A percentile compares a stretch with the other conserved stretches of the same genome.
phyloP scores from a whole-genome alignment of 192 early-diverging fungal genomes.

The Obelidium mucronatum region DNA sequence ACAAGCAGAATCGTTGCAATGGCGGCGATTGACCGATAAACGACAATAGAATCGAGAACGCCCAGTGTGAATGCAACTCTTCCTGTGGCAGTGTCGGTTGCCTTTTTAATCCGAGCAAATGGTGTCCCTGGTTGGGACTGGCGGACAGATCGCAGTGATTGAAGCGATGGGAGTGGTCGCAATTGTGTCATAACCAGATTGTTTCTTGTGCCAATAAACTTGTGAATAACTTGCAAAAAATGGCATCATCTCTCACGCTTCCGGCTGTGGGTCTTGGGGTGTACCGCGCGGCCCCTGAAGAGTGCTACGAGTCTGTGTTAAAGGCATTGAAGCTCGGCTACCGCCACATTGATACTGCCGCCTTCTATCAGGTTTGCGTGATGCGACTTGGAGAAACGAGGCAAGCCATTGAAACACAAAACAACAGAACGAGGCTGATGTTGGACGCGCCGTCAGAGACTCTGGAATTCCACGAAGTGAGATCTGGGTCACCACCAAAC shows the following conservation, averaged over 20 bases:
- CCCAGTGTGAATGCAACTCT: conserved; percentile 14
- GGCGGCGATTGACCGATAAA: not conserved
- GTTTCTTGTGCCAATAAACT: not conserved
- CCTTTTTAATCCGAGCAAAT: not conserved
- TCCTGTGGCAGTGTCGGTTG: not conserved
- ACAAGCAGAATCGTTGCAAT: not conserved
- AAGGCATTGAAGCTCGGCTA: conserved; percentile 49
- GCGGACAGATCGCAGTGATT: too few relatives aligned
- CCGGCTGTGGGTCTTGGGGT: conserved; percentile 51
- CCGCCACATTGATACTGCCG: conserved; percentile 56
- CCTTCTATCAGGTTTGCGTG: conserved; percentile 29
- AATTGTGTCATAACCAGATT: too few relatives aligned
- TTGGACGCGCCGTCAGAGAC: conserved; percentile 34
- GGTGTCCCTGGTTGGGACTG: not conserved
- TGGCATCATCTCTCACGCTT: conserved; percentile 1
- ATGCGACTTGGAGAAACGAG: too few relatives aligned
- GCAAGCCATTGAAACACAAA: too few relatives aligned
- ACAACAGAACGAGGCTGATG: conserved; percentile 34
- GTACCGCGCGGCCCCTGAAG: conserved; percentile 35
- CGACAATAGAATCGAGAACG: not conserved
- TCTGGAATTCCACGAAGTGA: conserved; percentile 35
- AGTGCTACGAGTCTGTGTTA: conserved; percentile 29
- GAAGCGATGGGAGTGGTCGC: too few relatives aligned
- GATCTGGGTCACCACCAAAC: conserved; percentile 72
- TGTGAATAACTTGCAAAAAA: not conserved